Percentiles rank a stretch among this genome's conserved stretches.
Evolutionary conservation across 176 grass and related monocot species (phyloP).

Genomic region (Oryza brachyantha): DNA sequence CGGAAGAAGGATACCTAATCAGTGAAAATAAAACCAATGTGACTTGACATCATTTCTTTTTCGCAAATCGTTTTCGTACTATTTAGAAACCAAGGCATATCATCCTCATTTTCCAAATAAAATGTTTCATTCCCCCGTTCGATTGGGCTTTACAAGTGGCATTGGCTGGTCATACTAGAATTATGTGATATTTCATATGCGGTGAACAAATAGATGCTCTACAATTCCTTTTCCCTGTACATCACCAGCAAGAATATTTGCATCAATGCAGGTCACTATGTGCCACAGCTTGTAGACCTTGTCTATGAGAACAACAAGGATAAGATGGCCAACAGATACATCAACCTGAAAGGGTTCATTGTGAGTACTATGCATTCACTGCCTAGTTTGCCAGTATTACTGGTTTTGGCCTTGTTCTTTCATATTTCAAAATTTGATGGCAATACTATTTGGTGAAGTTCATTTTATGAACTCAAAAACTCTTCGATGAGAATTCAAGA

Average conservation of each 20-base stretch:
- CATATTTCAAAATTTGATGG: neutral
- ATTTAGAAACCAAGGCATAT: neutral
- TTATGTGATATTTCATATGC: neutral
- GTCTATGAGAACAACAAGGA: constrained; percentile 69
- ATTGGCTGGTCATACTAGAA: constrained; percentile 1
- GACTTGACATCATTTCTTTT: neutral
- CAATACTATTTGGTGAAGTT: neutral
- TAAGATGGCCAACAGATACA: constrained; percentile 39
- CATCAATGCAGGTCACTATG: constrained; percentile 70
- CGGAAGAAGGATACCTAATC: neutral
- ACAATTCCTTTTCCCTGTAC: constrained; percentile 2
- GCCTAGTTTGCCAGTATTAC: neutral
- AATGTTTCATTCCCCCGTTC: neutral
- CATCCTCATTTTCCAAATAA: neutral
- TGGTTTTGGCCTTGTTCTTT: constrained; percentile 6
- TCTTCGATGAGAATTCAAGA: neutral
- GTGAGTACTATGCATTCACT: constrained; percentile 39
- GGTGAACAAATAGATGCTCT: neutral
- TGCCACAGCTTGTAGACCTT: constrained; percentile 82
- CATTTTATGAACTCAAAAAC: neutral
- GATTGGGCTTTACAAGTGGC: neutral
- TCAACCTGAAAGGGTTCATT: constrained; percentile 92
- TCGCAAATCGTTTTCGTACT: too few relatives aligned
- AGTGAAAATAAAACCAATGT: neutral
- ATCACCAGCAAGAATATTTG: constrained; percentile 3